Conservation (phyloP, 176 grass and related monocot genomes). For the Cenchrus purpureus region DNA sequence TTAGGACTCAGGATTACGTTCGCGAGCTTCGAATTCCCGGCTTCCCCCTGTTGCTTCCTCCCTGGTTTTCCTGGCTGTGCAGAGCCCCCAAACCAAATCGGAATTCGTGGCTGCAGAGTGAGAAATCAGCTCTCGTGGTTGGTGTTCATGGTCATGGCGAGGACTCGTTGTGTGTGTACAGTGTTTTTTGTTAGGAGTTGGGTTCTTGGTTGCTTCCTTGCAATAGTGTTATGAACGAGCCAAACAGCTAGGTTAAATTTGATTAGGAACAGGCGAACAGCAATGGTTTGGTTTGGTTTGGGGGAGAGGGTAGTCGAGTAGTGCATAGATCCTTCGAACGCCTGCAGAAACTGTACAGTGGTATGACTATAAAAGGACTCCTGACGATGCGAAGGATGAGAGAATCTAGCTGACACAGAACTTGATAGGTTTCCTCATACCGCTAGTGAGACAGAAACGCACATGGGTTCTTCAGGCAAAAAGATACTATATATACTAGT, state of each 20-base stretch:
- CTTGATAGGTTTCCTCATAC: neutral
- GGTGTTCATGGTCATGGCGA: neutral
- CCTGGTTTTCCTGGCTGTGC: neutral
- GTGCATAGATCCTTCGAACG: neutral
- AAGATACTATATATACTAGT: neutral
- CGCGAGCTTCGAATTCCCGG: neutral
- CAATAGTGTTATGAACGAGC: neutral
- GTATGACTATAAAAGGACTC: neutral
- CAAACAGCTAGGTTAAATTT: slow-evolving; percentile 11
- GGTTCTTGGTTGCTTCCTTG: slow-evolving; percentile 4
- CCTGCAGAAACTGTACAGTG: neutral
- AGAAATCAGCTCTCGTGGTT: too few relatives aligned
- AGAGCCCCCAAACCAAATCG: neutral
- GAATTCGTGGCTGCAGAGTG: neutral
- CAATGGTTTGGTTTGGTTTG: neutral
- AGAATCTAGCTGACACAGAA: neutral
- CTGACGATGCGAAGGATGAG: neutral
- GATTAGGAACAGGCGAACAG: neutral
- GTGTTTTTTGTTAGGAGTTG: neutral
- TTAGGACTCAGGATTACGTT: neutral
- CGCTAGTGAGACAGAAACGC: neutral
- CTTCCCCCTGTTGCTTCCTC: neutral
- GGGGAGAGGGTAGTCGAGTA: neutral
- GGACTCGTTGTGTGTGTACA: too few relatives aligned
- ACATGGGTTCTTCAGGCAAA: neutral